Conservation (phyloP, 345 rosid species). For the Eucalyptus regnans region DNA sequence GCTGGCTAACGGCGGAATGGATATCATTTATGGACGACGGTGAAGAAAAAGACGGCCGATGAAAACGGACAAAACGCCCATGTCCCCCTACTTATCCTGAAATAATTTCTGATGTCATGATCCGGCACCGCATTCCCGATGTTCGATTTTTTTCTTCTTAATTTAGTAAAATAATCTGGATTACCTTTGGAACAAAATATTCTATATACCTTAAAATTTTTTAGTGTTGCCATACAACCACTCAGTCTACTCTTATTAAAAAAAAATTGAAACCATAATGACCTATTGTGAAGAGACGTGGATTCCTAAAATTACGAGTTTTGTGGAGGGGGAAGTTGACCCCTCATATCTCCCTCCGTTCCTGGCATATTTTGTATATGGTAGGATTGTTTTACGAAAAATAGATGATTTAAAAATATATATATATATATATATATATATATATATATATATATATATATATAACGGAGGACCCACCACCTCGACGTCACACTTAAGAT, state of each 20-base stretch:
- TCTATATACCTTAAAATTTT: not conserved
- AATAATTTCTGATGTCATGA: not conserved
- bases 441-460: no score
- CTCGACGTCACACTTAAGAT: no score
- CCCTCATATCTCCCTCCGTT: no score
- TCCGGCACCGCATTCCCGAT: not conserved
- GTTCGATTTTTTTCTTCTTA: not conserved
- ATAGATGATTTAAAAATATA: fast-evolving
- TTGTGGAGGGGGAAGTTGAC: no score
- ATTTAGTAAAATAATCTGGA: not conserved
- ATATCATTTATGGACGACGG: not conserved
- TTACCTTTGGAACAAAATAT: not conserved
- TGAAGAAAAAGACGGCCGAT: not conserved
- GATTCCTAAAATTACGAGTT: no score
- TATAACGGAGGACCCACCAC: no score
- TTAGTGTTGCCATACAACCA: not conserved
- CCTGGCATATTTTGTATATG: no score
- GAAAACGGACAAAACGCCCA: not conserved
- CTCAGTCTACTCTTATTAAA: not conserved
- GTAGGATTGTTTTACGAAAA: fast-evolving
- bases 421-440: no score
- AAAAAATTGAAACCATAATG: not conserved
- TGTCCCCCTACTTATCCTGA: not conserved
- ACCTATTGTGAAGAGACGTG: not conserved
- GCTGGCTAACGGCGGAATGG: not conserved